These are phyloP conservation scores for Ganoderma lingzhi DNA, from an alignment of 1,284 basidiomycete genomes.

Conservation along the genomic window DNA sequence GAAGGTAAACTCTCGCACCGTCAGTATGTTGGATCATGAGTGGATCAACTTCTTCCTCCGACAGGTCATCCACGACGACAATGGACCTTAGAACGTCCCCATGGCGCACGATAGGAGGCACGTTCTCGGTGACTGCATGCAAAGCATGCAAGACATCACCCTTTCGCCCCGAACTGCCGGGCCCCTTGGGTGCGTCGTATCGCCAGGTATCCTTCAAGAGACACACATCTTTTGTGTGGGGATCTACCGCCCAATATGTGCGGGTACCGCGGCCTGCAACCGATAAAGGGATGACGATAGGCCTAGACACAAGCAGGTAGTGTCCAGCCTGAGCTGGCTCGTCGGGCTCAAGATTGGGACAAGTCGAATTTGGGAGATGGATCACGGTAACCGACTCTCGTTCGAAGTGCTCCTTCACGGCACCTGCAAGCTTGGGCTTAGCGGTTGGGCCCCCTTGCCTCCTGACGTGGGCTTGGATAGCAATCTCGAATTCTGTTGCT, in stretches of 20 bases:
- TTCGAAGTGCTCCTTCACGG: conserved; percentile 7
- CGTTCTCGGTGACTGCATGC: conserved; percentile 5
- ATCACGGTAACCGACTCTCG: not conserved
- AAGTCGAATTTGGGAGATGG: not conserved
- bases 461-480: not conserved
- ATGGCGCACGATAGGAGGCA: conserved; percentile 22
- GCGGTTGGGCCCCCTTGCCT: not conserved
- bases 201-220: conserved; percentile 29
- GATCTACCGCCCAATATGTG: conserved; percentile 26
- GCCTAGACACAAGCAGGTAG: conserved; percentile 17
- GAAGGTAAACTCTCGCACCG: not conserved
- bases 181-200: not conserved
- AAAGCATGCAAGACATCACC: conserved; percentile 15
- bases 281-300: conserved; percentile 9
- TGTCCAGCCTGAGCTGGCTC: not conserved
- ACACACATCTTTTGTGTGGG: not conserved
- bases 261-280: conserved; percentile 21
- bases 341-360: not conserved
- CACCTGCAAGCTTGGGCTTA: not conserved
- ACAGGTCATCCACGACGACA: no score
- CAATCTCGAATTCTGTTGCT: not conserved
- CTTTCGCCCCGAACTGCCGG: conserved; percentile 8
- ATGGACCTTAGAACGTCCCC: conserved; percentile 16
- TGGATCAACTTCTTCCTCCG: not conserved
- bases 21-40: not conserved